Evolutionary conservation across 2,329 filamentous ascomycete genomes (phyloP), one percentile per base, ranked within the genome.

Genomic region (Aureobasidium sp.): DNA sequence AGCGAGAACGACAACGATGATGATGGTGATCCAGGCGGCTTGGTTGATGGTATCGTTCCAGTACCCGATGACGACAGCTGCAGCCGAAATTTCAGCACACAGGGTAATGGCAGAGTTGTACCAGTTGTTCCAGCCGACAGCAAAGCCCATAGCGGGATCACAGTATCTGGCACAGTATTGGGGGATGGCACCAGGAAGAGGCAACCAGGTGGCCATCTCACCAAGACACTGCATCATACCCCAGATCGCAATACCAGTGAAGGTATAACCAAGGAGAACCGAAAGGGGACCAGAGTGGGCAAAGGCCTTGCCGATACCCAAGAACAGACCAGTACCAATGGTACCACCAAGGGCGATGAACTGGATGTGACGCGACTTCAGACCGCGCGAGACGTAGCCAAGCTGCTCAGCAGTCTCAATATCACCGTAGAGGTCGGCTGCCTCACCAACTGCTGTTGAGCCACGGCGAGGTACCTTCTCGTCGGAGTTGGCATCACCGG

Each of bases 41-140:
- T 63, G 64, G 44, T 65, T 67, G 37, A 70, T 67, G 15, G 62
- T 51, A 37, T 69, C 66, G 46, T 61, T 70, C 85, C 85, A 88
- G 67, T 81, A 87, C 67, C 84, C 75, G 64, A 87, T 84, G 32
- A 88, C 74, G 1, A 87, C 81, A 46, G 82, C 81, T n/a, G 84
- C 82, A n/a, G 85, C 85, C 0, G 83, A 82, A 62, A 87, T 85
- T 70, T 88, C 85, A 61, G 82, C 80, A 52, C 76, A 78, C 0
- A 81, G 74, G 41, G 79, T 69, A 34, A 81, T 79, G 0, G 77
- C 76, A 59, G 75, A 67, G 2, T 75, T 75, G 60, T 80, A 80
- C 78, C 78, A 81, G 67, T 80, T 80, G 41, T 80, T 74, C 66
- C 63, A 65, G 7, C 78, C 78, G 7, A 79, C 70, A 17, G 78